A percentile compares a stretch with the other conserved stretches of the same genome.
Evolutionary conservation across 371 early-diverging fungal species (phyloP).

Genomic region (Entomophthora muscae): DNA sequence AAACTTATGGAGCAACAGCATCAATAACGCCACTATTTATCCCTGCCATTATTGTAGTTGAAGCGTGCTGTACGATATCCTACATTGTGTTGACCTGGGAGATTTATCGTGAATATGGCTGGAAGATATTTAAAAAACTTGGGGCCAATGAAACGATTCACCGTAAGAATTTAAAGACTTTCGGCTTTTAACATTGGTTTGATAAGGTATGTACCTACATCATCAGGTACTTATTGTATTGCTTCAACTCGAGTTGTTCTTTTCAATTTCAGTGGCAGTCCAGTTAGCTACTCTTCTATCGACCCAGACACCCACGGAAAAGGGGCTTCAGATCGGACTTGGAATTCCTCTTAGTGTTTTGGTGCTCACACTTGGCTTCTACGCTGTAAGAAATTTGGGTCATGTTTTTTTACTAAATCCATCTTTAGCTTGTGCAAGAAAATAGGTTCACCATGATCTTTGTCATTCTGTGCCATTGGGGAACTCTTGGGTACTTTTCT

Average conservation of each 20-base stretch:
- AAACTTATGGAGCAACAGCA: constrained; percentile 13
- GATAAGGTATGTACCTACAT: constrained; percentile 15
- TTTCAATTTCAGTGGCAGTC: constrained; percentile 21
- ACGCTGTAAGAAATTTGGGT: constrained; percentile 21
- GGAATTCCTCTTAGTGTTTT: constrained; percentile 23
- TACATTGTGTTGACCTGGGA: constrained; percentile 24
- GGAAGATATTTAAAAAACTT: constrained; percentile 28
- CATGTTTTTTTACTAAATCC: too few species aligned
- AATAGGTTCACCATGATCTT: constrained; percentile 23
- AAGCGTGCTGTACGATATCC: constrained; percentile 15
- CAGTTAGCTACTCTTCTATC: constrained; percentile 22
- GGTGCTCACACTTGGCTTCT: constrained; percentile 20
- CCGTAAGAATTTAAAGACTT: constrained; percentile 9
- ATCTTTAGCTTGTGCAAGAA: constrained; percentile 26
- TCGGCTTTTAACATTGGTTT: constrained; percentile 8
- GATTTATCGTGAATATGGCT: constrained; percentile 30
- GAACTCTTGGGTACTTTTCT: constrained; percentile 31
- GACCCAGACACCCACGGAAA: constrained; percentile 16
- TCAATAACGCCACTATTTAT: constrained; percentile 14
- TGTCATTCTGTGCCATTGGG: constrained; percentile 24
- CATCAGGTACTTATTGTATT: constrained; percentile 20
- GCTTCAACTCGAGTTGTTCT: constrained; percentile 22
- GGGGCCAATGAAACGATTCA: constrained; percentile 23
- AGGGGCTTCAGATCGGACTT: constrained; percentile 21
- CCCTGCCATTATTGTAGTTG: constrained; percentile 18